Percentiles rank a stretch among this genome's conserved stretches.
Evolutionary conservation across 1,139 yeast genomes (phyloP).

Genomic region (Yamadazyma blattariae): DNA sequence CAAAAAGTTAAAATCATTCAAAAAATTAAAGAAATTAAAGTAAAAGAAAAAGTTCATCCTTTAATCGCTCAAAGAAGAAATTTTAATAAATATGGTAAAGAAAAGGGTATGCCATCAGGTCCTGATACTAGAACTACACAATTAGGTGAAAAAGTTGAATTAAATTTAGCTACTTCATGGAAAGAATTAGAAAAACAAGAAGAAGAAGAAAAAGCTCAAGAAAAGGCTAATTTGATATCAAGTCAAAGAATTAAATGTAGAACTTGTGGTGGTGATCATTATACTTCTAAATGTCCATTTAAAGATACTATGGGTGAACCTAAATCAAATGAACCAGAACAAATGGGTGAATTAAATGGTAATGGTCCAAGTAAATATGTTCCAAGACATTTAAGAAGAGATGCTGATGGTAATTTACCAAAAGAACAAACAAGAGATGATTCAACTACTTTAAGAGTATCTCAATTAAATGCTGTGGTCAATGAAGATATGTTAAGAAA

Average conservation of each 20-base stretch:
- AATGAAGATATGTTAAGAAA: slow-evolving; percentile 79
- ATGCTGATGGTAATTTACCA: slow-evolving; percentile 54
- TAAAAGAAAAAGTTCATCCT: slow-evolving; percentile 79
- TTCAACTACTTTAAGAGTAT: slow-evolving; percentile 81
- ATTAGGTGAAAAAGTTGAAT: slow-evolving; percentile 76
- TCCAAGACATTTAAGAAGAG: slow-evolving; percentile 75
- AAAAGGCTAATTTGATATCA: slow-evolving; percentile 45
- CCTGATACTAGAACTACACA: slow-evolving; percentile 90
- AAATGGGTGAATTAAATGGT: slow-evolving; percentile 22
- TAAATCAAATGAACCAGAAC: slow-evolving; percentile 23
- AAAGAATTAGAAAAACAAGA: slow-evolving; percentile 58
- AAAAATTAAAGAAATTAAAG: slow-evolving; percentile 71
- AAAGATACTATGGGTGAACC: slow-evolving; percentile 76
- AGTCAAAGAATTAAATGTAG: slow-evolving; percentile 69
- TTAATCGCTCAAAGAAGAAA: slow-evolving; percentile 68
- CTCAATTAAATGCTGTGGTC: slow-evolving; percentile 85
- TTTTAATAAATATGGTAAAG: slow-evolving; percentile 84
- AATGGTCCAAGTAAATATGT: slow-evolving; percentile 47
- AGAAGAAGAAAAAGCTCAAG: slow-evolving; percentile 59
- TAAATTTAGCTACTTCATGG: slow-evolving; percentile 71
- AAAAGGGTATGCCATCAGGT: slow-evolving; percentile 72
- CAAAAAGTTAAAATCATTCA: slow-evolving; percentile 87
- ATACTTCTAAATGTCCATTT: slow-evolving; percentile 94
- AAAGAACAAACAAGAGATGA: slow-evolving; percentile 68
- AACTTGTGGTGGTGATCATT: slow-evolving; percentile 92